Percentiles rank a stretch among this genome's conserved stretches.
These are phyloP conservation scores for Trichoderma erinaceum DNA, from an alignment of 495 filamentous ascomycete genomes.

Conservation along the genomic window DNA sequence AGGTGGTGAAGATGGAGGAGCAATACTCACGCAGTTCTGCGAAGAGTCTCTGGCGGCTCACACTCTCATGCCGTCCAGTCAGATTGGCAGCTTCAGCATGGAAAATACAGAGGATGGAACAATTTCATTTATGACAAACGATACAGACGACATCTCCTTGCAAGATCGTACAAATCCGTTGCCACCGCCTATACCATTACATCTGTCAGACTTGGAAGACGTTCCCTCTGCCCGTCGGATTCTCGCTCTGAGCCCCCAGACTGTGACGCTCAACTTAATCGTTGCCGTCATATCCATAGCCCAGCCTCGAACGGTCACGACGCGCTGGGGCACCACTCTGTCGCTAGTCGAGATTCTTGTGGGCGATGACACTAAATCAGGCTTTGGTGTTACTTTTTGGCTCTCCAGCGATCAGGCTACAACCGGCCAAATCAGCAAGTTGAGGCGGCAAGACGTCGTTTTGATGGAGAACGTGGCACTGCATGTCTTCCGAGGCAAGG, in stretches of 20 bases:
- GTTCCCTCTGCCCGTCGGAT: conserved; percentile 68
- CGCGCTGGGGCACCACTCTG: conserved; percentile 47
- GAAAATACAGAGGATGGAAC: conserved; percentile 23
- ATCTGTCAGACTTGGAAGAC: conserved; percentile 59
- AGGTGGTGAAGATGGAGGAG: conserved; percentile 20
- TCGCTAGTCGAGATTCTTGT: conserved; percentile 72
- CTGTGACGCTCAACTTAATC: conserved; percentile 70
- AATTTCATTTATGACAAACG: conserved; percentile 16
- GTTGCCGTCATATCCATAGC: conserved; percentile 70
- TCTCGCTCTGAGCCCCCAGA: conserved; percentile 65
- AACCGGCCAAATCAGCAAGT: conserved; percentile 40
- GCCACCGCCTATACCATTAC: conserved; percentile 17
- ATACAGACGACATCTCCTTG: conserved; percentile 15
- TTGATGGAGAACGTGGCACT: conserved; percentile 73
- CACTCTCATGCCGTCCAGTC: conserved; percentile 48
- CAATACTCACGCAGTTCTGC: conserved; percentile 49
- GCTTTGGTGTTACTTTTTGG: conserved; percentile 84
- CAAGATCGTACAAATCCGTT: neutral
- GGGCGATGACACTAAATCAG: conserved; percentile 77
- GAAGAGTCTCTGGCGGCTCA: conserved; percentile 61
- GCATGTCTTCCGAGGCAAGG: conserved; percentile 60
- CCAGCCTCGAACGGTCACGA: conserved; percentile 51
- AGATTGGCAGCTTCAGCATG: conserved; percentile 28
- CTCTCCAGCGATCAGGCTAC: conserved; percentile 38
- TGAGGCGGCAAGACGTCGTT: conserved; percentile 68